phyloP scores from a whole-genome alignment of 2,329 filamentous ascomycete genomes.

The Alternaria sp. region DNA sequence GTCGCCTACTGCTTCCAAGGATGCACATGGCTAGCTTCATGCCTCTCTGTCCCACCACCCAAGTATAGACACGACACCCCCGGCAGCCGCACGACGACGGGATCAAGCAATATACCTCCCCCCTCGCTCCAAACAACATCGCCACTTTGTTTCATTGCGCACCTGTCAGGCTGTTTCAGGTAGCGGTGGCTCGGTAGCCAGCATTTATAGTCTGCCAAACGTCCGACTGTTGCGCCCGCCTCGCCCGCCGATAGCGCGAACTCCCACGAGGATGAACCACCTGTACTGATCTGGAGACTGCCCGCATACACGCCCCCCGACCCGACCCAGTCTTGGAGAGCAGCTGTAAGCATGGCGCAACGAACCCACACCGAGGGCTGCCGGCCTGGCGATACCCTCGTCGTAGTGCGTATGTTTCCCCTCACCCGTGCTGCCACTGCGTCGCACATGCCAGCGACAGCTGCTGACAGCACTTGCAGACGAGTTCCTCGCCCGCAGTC shows the following conservation, averaged over 20 bases:
- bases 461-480: constrained; percentile 60
- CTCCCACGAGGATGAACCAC: constrained; percentile 17
- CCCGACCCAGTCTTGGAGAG: constrained; percentile 3
- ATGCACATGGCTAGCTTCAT: not conserved
- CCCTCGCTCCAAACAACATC: not conserved
- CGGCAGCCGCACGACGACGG: not conserved
- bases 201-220: not conserved
- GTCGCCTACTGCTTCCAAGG: constrained; percentile 2
- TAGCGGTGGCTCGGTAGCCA: constrained; percentile 7
- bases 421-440: not conserved
- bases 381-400: constrained; percentile 69
- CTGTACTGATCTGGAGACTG: constrained; percentile 22
- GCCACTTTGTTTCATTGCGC: not conserved
- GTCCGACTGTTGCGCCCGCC: constrained; percentile 11
- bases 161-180: not conserved
- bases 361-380: constrained; percentile 55
- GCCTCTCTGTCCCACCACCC: constrained; percentile 3
- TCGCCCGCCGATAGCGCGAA: constrained; percentile 16
- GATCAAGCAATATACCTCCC: not conserved
- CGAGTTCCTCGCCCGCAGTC: constrained; percentile 88
- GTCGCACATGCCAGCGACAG: not conserved
- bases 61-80: constrained; percentile 9
- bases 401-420: constrained; percentile 72
- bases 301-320: constrained; percentile 7
- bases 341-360: constrained; percentile 35